Conservation (phyloP, 768 basidiomycete genomes). For the Coprinellus aureogranulatus region DNA sequence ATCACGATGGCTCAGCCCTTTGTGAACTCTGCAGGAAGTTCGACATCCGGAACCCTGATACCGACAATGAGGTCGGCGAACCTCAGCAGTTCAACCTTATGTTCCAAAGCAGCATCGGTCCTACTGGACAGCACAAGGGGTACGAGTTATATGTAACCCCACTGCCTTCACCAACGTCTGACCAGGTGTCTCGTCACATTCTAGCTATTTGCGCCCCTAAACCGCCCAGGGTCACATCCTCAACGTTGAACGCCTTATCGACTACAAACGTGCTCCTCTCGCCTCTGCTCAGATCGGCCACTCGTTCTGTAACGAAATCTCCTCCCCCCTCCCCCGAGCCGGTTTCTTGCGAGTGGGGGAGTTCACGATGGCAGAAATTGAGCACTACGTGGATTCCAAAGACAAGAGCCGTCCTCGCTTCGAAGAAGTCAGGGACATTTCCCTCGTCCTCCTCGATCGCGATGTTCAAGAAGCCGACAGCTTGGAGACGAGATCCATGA, state of each 20-base stretch:
- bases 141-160: too few species aligned
- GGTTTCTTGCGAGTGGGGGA: constrained; percentile 96
- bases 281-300: constrained; percentile 97
- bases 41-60: constrained; percentile 85
- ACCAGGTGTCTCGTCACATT: not conserved
- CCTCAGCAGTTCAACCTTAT: constrained; percentile 98
- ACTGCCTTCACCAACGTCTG: too few species aligned
- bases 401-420: constrained; percentile 90
- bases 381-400: constrained; percentile 95
- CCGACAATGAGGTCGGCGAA: constrained; percentile 87
- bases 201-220: constrained; percentile 91
- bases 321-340: constrained; percentile 91
- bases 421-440: constrained; percentile 71
- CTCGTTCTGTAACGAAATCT: constrained; percentile 97
- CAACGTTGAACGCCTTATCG: constrained; percentile 94
- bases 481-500: constrained; percentile 61
- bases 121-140: constrained; percentile 96
- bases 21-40: constrained; percentile 81
- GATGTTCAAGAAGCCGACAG: constrained; percentile 77
- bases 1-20: constrained; percentile 85
- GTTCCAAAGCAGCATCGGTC: constrained; percentile 97
- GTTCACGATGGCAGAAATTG: constrained; percentile 99
- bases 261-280: constrained; percentile 95
- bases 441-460: constrained; percentile 76
- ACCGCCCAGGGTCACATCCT: constrained; percentile 99